A percentile compares a stretch with the other conserved stretches of the same genome.
Conservation (phyloP, 371 early-diverging fungal species). For the Dichotomocladium elegans region DNA sequence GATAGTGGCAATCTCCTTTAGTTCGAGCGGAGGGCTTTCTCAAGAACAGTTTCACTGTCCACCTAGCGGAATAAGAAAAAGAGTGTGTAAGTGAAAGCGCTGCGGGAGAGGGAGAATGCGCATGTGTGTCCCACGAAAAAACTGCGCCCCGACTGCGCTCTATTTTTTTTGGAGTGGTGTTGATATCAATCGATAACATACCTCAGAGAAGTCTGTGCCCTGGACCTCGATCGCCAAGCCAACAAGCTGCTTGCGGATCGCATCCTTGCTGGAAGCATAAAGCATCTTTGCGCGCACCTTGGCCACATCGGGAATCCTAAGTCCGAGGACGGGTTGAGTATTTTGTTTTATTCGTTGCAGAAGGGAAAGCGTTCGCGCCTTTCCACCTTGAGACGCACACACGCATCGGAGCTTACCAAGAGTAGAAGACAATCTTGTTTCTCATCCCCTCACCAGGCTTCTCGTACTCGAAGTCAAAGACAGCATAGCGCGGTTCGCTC, state of each 20-base stretch:
- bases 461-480: slow-evolving; percentile 80
- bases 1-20: neutral
- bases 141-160: neutral
- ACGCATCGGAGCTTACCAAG: slow-evolving; percentile 37
- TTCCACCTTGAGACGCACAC: no score
- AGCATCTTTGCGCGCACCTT: slow-evolving; percentile 86
- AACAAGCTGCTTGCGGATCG: slow-evolving; percentile 69
- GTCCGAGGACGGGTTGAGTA: neutral
- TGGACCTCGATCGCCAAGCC: slow-evolving; percentile 83
- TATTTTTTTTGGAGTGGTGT: neutral
- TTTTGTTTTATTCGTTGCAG: neutral
- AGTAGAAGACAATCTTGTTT: slow-evolving; percentile 61
- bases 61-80: slow-evolving; percentile 47
- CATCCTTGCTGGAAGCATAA: slow-evolving; percentile 87
- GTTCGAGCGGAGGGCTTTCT: slow-evolving; percentile 56
- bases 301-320: slow-evolving; percentile 84
- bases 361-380: neutral
- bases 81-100: no score
- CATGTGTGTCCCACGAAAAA: no score
- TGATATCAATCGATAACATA: slow-evolving; percentile 10
- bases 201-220: slow-evolving; percentile 75
- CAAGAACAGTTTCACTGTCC: slow-evolving; percentile 68
- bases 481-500: slow-evolving; percentile 76
- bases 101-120: no score
- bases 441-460: slow-evolving; percentile 63